phyloP scores from a whole-genome alignment of 345 rosid genomes.

The Viola odorata region DNA sequence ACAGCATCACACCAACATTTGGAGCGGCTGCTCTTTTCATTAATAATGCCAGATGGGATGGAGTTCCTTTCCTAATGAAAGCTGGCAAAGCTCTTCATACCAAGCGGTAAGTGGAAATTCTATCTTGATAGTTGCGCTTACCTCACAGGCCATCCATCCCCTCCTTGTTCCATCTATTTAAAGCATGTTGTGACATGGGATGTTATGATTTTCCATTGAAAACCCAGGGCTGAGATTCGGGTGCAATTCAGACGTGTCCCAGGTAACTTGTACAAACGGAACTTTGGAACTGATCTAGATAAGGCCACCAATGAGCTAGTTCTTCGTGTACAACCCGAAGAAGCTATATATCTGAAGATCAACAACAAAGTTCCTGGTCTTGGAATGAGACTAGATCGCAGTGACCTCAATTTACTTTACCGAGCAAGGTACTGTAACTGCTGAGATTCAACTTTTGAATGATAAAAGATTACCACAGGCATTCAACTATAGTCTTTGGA shows the following conservation, averaged over 20 bases:
- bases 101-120: conserved; percentile 33
- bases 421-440: conserved; percentile 49
- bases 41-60: conserved; percentile 92
- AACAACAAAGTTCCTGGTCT: conserved; percentile 97
- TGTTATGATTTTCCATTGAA: not conserved
- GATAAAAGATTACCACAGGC: no score
- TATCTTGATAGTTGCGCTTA: not conserved
- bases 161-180: not conserved
- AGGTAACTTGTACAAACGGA: conserved; percentile 75
- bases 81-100: conserved; percentile 91
- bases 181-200: not conserved
- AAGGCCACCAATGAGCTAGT: conserved; percentile 87
- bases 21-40: conserved; percentile 89
- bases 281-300: conserved; percentile 63
- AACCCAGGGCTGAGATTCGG: conserved; percentile 75
- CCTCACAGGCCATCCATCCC: not conserved
- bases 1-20: conserved; percentile 79
- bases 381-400: conserved; percentile 88
- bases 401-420: conserved; percentile 74
- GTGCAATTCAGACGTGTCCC: conserved; percentile 92
- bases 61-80: conserved; percentile 92
- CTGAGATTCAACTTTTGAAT: no score
- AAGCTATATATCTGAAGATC: conserved; percentile 89
- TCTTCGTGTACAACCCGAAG: conserved; percentile 90
- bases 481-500: not conserved